Evolutionary conservation across 208 protist species (phyloP).

Genomic region (Angomonas desouzai): DNA sequence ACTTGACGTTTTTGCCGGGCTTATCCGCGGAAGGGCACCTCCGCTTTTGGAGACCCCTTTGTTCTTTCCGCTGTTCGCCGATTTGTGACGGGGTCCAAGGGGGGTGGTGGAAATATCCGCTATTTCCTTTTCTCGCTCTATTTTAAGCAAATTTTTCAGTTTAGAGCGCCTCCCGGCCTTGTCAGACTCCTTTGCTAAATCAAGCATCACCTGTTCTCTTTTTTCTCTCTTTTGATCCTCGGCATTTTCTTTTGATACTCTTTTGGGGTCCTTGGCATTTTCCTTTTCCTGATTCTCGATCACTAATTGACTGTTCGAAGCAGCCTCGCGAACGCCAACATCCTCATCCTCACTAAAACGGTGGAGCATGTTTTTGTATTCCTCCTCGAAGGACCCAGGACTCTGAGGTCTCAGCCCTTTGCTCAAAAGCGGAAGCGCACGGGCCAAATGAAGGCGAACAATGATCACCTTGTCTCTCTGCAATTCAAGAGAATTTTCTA

Average conservation of each 20-base stretch:
- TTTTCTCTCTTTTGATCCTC: slow-evolving; percentile 66
- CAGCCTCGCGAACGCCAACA: slow-evolving; percentile 50
- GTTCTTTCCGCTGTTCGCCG: background rate
- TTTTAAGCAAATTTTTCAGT: slow-evolving; percentile 81
- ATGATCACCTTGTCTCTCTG: slow-evolving; percentile 73
- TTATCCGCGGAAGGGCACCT: background rate
- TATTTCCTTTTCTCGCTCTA: slow-evolving; percentile 68
- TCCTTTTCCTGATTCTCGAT: slow-evolving; percentile 30
- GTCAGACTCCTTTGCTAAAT: slow-evolving; percentile 84
- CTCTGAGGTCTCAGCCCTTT: slow-evolving; percentile 33
- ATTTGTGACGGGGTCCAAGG: background rate
- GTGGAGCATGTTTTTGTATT: slow-evolving; percentile 70
- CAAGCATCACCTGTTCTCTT: slow-evolving; percentile 65
- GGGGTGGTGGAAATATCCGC: background rate
- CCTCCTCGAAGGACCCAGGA: slow-evolving; percentile 48
- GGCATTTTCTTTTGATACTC: slow-evolving; percentile 32
- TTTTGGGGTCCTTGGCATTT: slow-evolving; percentile 12
- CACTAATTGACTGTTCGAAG: slow-evolving; percentile 27
- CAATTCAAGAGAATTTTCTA: slow-evolving; percentile 73
- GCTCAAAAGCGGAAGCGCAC: slow-evolving; percentile 36
- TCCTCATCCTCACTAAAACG: slow-evolving; percentile 73
- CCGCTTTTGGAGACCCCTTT: background rate
- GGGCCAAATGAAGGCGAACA: slow-evolving; percentile 65
- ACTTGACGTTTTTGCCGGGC: background rate
- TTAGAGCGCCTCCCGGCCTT: slow-evolving; percentile 85